Base-by-base conservation (phyloP, 2,329 filamentous ascomycete species). In the Diaporthe helianthi region DNA sequence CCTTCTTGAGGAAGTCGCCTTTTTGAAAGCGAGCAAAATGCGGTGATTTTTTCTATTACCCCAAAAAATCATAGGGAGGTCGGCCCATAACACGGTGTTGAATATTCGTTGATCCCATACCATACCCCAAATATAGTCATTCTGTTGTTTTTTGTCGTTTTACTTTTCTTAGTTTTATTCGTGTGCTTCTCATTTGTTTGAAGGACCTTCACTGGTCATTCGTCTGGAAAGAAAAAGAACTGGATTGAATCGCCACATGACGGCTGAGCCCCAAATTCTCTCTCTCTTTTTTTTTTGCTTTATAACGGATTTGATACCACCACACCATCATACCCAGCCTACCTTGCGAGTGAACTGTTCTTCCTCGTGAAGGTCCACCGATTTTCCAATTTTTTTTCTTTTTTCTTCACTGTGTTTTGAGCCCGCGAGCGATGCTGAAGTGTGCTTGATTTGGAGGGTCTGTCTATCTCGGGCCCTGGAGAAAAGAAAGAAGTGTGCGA, bases 261-360 rank as follows among this genome's bases (percentile, higher is more conserved):
- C 52, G 69, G 69, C 60, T 61, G 58, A 69, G 67, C 69, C 53
- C 41, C 46, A 19, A 63, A 36, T 49, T 63, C 44, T 36, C 41
- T n/a, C n/a, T n/a, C n/a, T n/a, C n/a, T n/a, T n/a, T n/a, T n/a
- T 15, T 38, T 63, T 63, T 63, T 63, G 44, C 65, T 67, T 26
- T 61, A 53, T 51, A 54, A 60, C 67, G 49, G 53, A 64, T 69
- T 63, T 71, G 70, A 71, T 71, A 71, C 70, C 70, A 70, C 65
- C 41, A 58, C 69, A 65, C 66, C 36, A 67, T 64, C 70, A 63
- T 63, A 63, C 58, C 58, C 44, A 63, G 44, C 58, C 44, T 12
- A 6, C 58, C 58, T 60, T 63, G 58, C 15, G 46, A 19, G 63
- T 29, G 33, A 44, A 17, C 36, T 49, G 47, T 29, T 29, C 13